Evolutionary conservation across 1,284 basidiomycete genomes (phyloP).

Genomic region (Sphaerobolus stellatus): DNA sequence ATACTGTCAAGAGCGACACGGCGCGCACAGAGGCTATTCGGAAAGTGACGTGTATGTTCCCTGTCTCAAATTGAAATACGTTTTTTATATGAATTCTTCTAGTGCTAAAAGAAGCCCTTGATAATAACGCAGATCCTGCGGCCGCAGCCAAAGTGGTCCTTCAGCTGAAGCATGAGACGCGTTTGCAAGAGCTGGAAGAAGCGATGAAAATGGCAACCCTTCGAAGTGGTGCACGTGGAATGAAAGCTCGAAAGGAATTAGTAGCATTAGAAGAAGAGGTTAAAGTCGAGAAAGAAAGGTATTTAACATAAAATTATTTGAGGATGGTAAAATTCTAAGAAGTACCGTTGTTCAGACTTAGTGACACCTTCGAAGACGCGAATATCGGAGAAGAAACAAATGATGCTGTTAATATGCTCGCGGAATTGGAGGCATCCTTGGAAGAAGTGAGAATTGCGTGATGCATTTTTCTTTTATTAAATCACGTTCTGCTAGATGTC

Average conservation of each 20-base stretch:
- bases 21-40: constrained; percentile 25
- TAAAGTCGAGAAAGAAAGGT: constrained; percentile 26
- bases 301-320: constrained; percentile 10
- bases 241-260: constrained; percentile 56
- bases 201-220: constrained; percentile 55
- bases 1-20: constrained; percentile 36
- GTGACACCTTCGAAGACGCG: constrained; percentile 20
- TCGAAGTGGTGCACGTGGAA: constrained; percentile 60
- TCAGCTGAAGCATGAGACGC: background rate
- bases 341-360: background rate
- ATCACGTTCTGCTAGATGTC: constrained; percentile 30
- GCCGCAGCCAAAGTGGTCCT: constrained; percentile 21
- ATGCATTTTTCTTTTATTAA: constrained; percentile 12
- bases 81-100: background rate
- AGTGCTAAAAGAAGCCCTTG: constrained; percentile 24
- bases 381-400: constrained; percentile 22
- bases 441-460: constrained; percentile 33
- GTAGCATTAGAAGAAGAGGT: constrained; percentile 50
- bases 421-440: constrained; percentile 37
- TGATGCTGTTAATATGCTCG: constrained; percentile 34
- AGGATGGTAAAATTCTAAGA: background rate
- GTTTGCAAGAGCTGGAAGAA: constrained; percentile 37
- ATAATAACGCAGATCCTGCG: constrained; percentile 23
- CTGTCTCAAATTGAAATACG: background rate
- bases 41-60: constrained; percentile 28